Percentiles rank a stretch among this genome's conserved stretches.
Evolutionary conservation across 1,139 yeast genomes (phyloP).

Genomic region (Taphrina confusa): DNA sequence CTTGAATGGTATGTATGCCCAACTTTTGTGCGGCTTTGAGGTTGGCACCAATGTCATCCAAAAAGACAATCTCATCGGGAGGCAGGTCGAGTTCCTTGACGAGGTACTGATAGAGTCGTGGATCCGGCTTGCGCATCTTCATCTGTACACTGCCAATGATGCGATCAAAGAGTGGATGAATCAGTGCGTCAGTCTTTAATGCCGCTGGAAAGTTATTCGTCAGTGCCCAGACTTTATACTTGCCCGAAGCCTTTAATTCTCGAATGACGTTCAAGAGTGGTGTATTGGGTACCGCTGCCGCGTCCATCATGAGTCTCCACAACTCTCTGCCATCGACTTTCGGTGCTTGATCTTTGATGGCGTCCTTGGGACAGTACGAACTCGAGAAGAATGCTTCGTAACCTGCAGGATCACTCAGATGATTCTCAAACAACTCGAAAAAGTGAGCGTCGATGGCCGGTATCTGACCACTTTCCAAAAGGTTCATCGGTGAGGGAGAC

Average conservation of each 20-base stretch:
- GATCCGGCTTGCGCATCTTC: constrained; percentile 31
- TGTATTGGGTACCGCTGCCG: constrained; percentile 15
- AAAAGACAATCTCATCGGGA: constrained; percentile 22
- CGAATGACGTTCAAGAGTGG: constrained; percentile 8
- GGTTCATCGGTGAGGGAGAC: constrained; percentile 30
- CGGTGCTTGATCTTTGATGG: constrained; percentile 13
- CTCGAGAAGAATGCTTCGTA: constrained; percentile 24
- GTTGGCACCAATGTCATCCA: constrained; percentile 24
- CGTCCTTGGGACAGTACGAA: constrained; percentile 10
- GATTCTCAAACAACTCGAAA: constrained; percentile 13
- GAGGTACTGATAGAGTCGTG: constrained; percentile 12
- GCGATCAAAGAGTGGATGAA: constrained; percentile 27
- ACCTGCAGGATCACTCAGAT: constrained; percentile 26
- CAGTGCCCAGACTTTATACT: constrained; percentile 33
- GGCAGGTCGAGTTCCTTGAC: constrained; percentile 20
- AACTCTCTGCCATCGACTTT: constrained; percentile 16
- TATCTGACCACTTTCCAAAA: constrained; percentile 12
- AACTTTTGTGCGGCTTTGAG: constrained; percentile 24
- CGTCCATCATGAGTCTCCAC: constrained; percentile 20
- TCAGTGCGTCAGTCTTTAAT: constrained; percentile 14
- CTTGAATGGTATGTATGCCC: constrained; percentile 31
- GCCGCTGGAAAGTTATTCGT: constrained; percentile 27
- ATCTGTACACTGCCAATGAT: constrained; percentile 30
- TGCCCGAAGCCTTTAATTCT: constrained; percentile 11
- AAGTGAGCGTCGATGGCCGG: constrained; percentile 13